Base-by-base conservation (phyloP, 345 rosid species). In the Pistacia atlantica region DNA sequence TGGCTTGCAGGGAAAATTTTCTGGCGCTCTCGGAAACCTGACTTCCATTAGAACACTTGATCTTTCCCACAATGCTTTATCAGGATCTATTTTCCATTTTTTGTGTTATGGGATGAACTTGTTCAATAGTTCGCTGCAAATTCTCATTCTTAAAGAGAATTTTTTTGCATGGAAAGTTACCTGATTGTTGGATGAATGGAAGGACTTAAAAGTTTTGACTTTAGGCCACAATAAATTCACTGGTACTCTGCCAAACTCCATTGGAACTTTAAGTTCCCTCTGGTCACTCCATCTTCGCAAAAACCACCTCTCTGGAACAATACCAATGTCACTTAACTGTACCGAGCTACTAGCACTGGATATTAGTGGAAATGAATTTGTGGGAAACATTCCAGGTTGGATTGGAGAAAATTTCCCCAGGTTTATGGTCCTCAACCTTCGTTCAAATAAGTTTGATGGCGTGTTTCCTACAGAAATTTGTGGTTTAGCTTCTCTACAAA, bases 111-210 rank as follows among this genome's bases (percentile, higher is more conserved):
- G 83, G 2, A 73, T 73, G 0, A 31, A 22, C 37, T 66, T 64
- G 13, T 77, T 31, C 18, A 72, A 7, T 38, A 42, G 46, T 42
- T 1, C 8, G 4, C 31, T 81, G 74, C 45, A 63, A 22, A 78
- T 84, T 5, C 89, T 86, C 69, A 87, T 86, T 59, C 78, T 84
- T 20, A 78, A 82, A 11, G 74, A 75, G 14, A 88, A 86, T 73
- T 73, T 31, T 25, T 0, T 65, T 87, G 3, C 70, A 70, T 0
- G 86, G 83, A 3, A 68, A 61, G 48, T 59, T 86, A 3, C 86
- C 87, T 42, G 46, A 42, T 42, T 42, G 46, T 7, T 42, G 46
- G 9, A 42, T 6, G 46, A 42, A 42, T 42, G 46, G 46, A 8
- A 6, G 46, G 9, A 42, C 46, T 42, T 42, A 8, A 42, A 42